phyloP scores from a whole-genome alignment of 2,329 filamentous ascomycete genomes.

The Chrysoporthe deuterocubensis region DNA sequence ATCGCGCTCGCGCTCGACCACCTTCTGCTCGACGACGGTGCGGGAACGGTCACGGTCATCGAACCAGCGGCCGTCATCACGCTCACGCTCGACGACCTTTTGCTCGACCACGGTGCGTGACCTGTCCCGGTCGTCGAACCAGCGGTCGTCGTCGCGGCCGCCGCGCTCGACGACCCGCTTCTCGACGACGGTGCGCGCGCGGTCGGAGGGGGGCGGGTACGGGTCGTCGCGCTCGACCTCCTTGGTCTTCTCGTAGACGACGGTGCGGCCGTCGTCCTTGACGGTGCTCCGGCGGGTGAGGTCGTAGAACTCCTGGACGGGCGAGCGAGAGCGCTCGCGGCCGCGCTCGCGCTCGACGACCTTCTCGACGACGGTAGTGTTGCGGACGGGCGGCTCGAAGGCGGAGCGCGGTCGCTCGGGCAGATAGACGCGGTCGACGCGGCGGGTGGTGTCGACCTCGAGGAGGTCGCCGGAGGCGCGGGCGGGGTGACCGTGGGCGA shows the following conservation, averaged over 20 bases:
- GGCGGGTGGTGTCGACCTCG: constrained; percentile 46
- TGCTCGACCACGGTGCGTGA: constrained; percentile 24
- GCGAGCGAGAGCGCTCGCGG: constrained; percentile 31
- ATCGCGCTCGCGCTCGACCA: constrained; percentile 26
- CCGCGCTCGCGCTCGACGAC: constrained; percentile 36
- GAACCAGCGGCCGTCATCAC: constrained; percentile 27
- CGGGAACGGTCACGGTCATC: constrained; percentile 29
- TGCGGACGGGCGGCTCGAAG: constrained; percentile 43
- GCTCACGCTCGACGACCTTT: constrained; percentile 23
- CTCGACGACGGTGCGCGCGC: constrained; percentile 24
- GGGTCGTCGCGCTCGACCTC: constrained; percentile 31
- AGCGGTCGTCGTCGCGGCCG: constrained; percentile 23
- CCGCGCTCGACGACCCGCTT: constrained; percentile 24
- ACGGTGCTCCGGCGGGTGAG: constrained; percentile 24
- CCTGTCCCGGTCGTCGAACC: constrained; percentile 30
- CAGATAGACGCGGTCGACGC: constrained; percentile 46
- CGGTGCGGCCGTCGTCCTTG: constrained; percentile 33
- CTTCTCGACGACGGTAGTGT: constrained; percentile 37
- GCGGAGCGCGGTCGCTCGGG: constrained; percentile 58
- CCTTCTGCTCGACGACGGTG: constrained; percentile 25
- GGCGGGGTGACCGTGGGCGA: constrained; percentile 33
- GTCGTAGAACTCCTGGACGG: constrained; percentile 26
- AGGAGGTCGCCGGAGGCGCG: constrained; percentile 47
- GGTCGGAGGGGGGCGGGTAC: constrained; percentile 18
- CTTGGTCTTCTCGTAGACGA: constrained; percentile 33